Evolutionary conservation across 257 asterid genomes (phyloP), one percentile per base, ranked within the genome.

Genomic region (Ilex aquifolium): DNA sequence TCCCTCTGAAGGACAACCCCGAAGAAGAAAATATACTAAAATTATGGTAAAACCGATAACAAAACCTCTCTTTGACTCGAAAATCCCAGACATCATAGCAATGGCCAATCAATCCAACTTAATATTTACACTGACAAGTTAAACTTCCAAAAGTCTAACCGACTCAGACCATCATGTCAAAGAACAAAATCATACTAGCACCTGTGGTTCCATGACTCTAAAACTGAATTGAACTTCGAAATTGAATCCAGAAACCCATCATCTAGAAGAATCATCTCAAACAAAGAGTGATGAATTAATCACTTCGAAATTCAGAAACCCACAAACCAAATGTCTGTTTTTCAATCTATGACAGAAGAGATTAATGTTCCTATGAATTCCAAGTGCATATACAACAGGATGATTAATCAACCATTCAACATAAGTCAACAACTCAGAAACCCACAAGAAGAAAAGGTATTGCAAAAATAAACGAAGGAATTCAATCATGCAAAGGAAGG

Each of bases 1-100:
- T 46, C 88, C 90, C 11, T 75, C 78, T 3, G 82, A 75, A 59
- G 80, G 78, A 16, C 68, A 64, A 69, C 78, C 32, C 72, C 73
- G 44, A 63, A 79, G 44, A 79, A 36, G 7, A 4, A 36, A 36
- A 36, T 4, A 4, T 4, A 36, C 42, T 36, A 36, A 36, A 36
- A 36, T 36, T 36, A 0, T 36, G 42, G 42, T 36, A 36, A 36
- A 36, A 36, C 42, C 5, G 7, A 36, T 56, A 50, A 59, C 67
- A 16, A 64, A 62, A 54, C 69, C 65, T 60, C 69, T 76, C 71
- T 80, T 80, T 64, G 76, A 81, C 53, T 76, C 72, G 27, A 74
- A 65, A 75, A 69, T 57, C 69, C 56, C 71, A 77, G 79, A 59
- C 95, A 86, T 86, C 69, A 57, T 65, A 54, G 54, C 61, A 63